Conservation (phyloP, 2,329 filamentous ascomycete genomes). For the Ascosphaera pollenicola region DNA sequence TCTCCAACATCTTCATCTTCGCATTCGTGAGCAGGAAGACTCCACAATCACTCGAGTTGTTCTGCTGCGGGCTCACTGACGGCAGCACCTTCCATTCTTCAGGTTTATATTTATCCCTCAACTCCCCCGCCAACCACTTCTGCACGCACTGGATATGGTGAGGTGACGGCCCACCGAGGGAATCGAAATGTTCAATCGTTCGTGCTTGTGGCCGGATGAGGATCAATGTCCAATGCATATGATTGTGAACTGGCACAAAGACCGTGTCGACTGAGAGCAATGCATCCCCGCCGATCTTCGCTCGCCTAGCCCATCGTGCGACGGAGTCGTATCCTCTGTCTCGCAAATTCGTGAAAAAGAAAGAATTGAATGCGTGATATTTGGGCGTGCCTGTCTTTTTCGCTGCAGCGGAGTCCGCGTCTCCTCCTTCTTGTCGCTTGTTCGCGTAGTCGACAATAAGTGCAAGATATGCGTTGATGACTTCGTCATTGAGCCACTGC, state of each 20-base stretch:
- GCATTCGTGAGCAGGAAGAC: constrained; percentile 27
- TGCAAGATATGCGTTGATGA: constrained; percentile 24
- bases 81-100: constrained; percentile 22
- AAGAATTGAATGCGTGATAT: constrained; percentile 22
- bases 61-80: constrained; percentile 20
- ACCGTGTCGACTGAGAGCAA: constrained; percentile 24
- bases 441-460: constrained; percentile 17
- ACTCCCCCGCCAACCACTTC: constrained; percentile 20
- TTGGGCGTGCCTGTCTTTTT: constrained; percentile 8
- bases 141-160: constrained; percentile 16
- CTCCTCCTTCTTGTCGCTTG: constrained; percentile 11
- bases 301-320: constrained; percentile 21
- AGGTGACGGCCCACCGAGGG: constrained; percentile 14
- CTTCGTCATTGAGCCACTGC: constrained; percentile 24
- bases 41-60: constrained; percentile 27
- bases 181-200: constrained; percentile 27
- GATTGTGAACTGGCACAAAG: constrained; percentile 25
- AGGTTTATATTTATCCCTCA: constrained; percentile 18
- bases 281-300: constrained; percentile 23
- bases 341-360: constrained; percentile 22
- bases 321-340: constrained; percentile 20
- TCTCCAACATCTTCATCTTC: constrained; percentile 22
- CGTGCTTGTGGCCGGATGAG: constrained; percentile 21
- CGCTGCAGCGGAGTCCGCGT: constrained; percentile 6
- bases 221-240: constrained; percentile 26